phyloP scores from a whole-genome alignment of 2,329 filamentous ascomycete genomes.

The Claviceps sp. region DNA sequence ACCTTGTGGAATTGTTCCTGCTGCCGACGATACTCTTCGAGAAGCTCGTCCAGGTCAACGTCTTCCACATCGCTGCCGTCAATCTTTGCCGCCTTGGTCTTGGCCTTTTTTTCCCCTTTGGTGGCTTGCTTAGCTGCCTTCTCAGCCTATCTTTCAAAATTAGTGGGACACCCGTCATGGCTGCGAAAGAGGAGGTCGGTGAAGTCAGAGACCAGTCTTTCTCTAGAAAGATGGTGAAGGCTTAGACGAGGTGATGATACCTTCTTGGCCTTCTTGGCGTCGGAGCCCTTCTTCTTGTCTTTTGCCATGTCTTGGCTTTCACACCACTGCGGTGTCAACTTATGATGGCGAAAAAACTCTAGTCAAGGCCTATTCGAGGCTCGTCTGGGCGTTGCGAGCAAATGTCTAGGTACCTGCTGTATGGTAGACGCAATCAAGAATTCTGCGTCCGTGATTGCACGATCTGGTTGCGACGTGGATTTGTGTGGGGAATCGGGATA shows the following conservation, averaged over 20 bases:
- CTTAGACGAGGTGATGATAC: slow-evolving; percentile 15
- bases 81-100: slow-evolving; percentile 53
- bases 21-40: slow-evolving; percentile 83
- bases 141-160: slow-evolving; percentile 29
- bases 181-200: not conserved
- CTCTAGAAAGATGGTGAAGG: not conserved
- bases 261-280: slow-evolving; percentile 38
- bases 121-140: slow-evolving; percentile 72
- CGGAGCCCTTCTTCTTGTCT: slow-evolving; percentile 36
- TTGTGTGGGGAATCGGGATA: too few relatives aligned
- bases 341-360: not conserved
- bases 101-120: slow-evolving; percentile 78
- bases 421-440: too few relatives aligned
- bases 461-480: too few relatives aligned
- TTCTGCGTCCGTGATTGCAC: too few relatives aligned
- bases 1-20: slow-evolving; percentile 92
- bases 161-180: not conserved
- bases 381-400: too few relatives aligned
- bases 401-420: too few relatives aligned
- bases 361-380: not conserved
- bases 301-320: slow-evolving; percentile 28
- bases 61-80: slow-evolving; percentile 85
- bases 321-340: not conserved
- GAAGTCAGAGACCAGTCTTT: not conserved
- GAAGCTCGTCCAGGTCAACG: slow-evolving; percentile 81